phyloP scores from a whole-genome alignment of 495 filamentous ascomycete genomes.

The Tuber borchii region DNA sequence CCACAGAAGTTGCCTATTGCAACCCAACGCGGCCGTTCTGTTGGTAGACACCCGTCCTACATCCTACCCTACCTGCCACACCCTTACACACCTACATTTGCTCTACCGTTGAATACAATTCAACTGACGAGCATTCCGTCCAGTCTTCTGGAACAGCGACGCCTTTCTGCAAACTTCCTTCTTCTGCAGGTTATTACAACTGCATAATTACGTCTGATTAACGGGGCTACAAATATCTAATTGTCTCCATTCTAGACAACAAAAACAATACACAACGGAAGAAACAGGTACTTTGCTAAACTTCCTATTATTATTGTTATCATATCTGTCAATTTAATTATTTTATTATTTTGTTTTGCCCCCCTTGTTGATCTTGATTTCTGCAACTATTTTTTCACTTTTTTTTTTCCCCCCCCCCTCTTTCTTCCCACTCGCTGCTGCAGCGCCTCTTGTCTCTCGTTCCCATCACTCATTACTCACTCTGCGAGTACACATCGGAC shows the following conservation, averaged over 20 bases:
- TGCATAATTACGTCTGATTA: slow-evolving; percentile 34
- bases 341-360: background rate
- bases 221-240: slow-evolving; percentile 6
- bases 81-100: background rate
- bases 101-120: slow-evolving; percentile 17
- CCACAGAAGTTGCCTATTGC: background rate
- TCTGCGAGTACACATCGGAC: slow-evolving; percentile 4
- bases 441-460: slow-evolving; percentile 15
- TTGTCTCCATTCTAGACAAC: slow-evolving; percentile 17
- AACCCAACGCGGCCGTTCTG: slow-evolving; percentile 4
- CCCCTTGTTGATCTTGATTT: background rate
- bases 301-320: background rate
- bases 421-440: slow-evolving; percentile 4
- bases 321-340: background rate
- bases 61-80: background rate
- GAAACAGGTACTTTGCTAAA: slow-evolving; percentile 23
- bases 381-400: slow-evolving; percentile 9
- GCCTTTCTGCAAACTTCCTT: slow-evolving; percentile 17
- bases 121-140: slow-evolving; percentile 36
- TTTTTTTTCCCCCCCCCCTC: background rate
- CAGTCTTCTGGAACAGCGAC: slow-evolving; percentile 39
- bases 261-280: slow-evolving; percentile 1
- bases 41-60: slow-evolving; percentile 1
- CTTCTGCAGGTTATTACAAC: slow-evolving; percentile 35
- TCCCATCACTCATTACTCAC: slow-evolving; percentile 30